These are phyloP conservation scores for Aspergillus brasiliensis DNA, from an alignment of 2,329 filamentous ascomycete genomes.

Conservation along the genomic window DNA sequence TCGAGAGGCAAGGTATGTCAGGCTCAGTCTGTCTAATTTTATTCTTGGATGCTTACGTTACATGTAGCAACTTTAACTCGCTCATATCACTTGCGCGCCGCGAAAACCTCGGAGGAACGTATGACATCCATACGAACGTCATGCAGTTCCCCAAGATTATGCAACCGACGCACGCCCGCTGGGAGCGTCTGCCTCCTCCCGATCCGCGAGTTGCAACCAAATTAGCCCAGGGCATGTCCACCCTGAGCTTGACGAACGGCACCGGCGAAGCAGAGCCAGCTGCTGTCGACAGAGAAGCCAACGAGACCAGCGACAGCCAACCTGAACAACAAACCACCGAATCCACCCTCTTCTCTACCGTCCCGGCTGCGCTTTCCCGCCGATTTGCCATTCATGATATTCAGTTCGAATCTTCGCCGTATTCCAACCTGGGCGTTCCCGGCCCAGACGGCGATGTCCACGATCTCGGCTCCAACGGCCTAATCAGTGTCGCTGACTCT, in stretches of 20 bases:
- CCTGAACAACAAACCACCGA: conserved; percentile 19
- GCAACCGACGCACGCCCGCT: conserved; percentile 84
- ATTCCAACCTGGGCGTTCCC: conserved; percentile 61
- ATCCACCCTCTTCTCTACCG: conserved; percentile 53
- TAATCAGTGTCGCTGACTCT: conserved; percentile 41
- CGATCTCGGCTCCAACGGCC: conserved; percentile 45
- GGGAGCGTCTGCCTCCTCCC: conserved; percentile 67
- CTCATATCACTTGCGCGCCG: conserved; percentile 69
- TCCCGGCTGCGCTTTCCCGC: conserved; percentile 60
- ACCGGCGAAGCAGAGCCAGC: conserved; percentile 22
- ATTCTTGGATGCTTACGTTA: conserved; percentile 14
- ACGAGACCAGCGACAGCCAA: conserved; percentile 18
- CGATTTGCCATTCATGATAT: conserved; percentile 67
- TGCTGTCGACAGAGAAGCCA: conserved; percentile 11
- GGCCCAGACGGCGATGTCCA: conserved; percentile 48
- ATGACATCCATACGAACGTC: conserved; percentile 90
- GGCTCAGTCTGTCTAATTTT: neutral
- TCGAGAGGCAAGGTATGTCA: conserved; percentile 76
- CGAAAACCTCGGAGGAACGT: conserved; percentile 73
- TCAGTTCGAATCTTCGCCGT: conserved; percentile 59
- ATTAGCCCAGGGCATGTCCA: conserved; percentile 38
- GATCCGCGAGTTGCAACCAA: conserved; percentile 32
- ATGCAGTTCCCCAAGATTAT: conserved; percentile 86
- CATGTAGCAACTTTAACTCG: conserved; percentile 77
- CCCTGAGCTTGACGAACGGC: conserved; percentile 37